Evolutionary conservation across 306 rosid genomes (phyloP).

Genomic region (Cicer bijugum): DNA sequence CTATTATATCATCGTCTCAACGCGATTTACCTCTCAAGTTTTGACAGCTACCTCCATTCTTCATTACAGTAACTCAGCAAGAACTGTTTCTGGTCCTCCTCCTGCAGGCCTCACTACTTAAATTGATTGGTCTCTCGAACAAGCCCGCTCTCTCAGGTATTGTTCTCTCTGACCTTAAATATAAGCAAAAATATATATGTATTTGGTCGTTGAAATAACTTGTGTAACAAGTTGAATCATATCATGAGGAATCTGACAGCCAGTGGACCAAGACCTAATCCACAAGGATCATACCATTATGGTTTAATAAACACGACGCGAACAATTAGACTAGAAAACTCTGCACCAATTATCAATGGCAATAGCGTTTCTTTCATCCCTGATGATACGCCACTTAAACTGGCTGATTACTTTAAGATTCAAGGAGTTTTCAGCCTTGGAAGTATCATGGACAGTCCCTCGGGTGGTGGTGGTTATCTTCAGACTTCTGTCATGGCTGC

Average conservation of each 20-base stretch:
- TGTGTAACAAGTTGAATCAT: background rate
- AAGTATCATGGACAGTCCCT: conserved; percentile 68
- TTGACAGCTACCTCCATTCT: conserved; percentile 68
- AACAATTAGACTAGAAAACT: conserved; percentile 71
- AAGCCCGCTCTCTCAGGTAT: conserved; percentile 83
- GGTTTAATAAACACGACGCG: conserved; percentile 80
- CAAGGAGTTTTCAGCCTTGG: conserved; percentile 69
- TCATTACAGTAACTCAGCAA: conserved; percentile 76
- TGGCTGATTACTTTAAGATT: conserved; percentile 85
- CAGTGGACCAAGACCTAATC: conserved; percentile 95
- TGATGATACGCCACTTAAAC: conserved; percentile 83
- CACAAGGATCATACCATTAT: conserved; percentile 95
- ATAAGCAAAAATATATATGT: too few relatives aligned
- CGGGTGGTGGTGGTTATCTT: conserved; percentile 72
- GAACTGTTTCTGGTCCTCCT: conserved; percentile 66
- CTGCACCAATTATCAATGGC: conserved; percentile 76
- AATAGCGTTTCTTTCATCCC: conserved; percentile 80
- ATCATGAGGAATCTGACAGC: conserved; percentile 81
- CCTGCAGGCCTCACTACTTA: conserved; percentile 81
- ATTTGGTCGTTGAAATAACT: too few relatives aligned
- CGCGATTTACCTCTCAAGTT: conserved; percentile 72
- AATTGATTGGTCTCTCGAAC: conserved; percentile 88
- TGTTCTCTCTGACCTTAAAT: too few relatives aligned
- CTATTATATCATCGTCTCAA: conserved; percentile 72
- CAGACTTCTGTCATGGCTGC: conserved; percentile 86